A percentile compares a stretch with the other conserved stretches of the same genome.
Conservation (phyloP, 495 filamentous ascomycete genomes). For the Neurospora sp. region DNA sequence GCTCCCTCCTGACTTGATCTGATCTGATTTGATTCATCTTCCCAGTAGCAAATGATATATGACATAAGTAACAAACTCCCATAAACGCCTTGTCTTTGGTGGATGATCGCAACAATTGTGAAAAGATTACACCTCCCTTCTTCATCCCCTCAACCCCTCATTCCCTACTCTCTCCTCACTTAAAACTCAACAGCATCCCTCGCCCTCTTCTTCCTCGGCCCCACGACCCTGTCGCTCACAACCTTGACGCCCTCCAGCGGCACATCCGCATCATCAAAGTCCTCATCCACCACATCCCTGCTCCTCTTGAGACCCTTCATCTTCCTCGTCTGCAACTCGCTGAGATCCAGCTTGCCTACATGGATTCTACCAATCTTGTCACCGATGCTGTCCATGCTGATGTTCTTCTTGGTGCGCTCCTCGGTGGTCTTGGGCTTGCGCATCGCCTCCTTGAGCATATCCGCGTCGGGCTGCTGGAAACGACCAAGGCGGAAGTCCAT, state of each 20-base stretch:
- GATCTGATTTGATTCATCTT: background rate
- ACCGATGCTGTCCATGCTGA: conserved; percentile 79
- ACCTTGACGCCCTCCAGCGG: conserved; percentile 1
- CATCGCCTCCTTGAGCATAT: conserved; percentile 79
- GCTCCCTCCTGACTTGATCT: too few relatives aligned
- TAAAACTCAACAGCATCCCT: background rate
- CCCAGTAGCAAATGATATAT: background rate
- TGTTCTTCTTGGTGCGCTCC: conserved; percentile 90
- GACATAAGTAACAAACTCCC: background rate
- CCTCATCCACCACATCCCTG: conserved; percentile 45
- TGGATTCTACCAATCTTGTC: conserved; percentile 95
- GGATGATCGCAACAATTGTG: background rate
- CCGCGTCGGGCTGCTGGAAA: conserved; percentile 62
- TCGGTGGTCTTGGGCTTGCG: conserved; percentile 65
- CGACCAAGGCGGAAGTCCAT: conserved; percentile 89
- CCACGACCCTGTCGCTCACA: conserved; percentile 5
- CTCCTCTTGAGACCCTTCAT: conserved; percentile 96
- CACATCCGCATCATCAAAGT: background rate
- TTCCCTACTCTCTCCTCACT: background rate
- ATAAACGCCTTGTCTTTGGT: background rate
- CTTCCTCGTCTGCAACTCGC: conserved; percentile 85
- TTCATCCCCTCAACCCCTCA: background rate
- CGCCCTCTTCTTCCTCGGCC: conserved; percentile 11
- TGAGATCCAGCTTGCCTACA: conserved; percentile 81
- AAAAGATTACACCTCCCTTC: background rate